These are phyloP conservation scores for Adansonia grandidieri DNA, from an alignment of 441 rosid genomes.

Conservation along the genomic window DNA sequence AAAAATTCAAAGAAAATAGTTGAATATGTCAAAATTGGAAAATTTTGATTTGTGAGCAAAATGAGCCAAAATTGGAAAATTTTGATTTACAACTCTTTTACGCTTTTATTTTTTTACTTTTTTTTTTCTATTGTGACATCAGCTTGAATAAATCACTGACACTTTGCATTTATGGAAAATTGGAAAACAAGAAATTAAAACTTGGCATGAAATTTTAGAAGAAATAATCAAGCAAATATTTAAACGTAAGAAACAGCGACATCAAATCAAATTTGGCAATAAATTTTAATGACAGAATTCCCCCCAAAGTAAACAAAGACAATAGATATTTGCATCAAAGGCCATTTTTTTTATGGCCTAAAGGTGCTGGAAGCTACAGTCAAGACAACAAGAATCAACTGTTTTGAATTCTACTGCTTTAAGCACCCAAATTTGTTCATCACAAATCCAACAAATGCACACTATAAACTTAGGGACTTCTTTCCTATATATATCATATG, in stretches of 20 bases:
- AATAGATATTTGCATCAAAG: not conserved
- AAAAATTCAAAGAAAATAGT: too few relatives aligned
- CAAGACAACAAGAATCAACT: not conserved
- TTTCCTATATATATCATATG: not conserved
- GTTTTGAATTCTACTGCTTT: not conserved
- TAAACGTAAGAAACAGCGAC: not conserved
- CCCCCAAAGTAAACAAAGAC: not conserved
- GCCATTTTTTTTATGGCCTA: not conserved
- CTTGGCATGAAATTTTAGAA: too few relatives aligned
- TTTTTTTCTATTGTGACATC: too few relatives aligned
- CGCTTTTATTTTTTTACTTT: too few relatives aligned
- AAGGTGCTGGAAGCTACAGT: not conserved
- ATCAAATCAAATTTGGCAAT: not conserved
- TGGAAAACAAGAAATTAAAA: too few relatives aligned
- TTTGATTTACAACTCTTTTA: too few relatives aligned
- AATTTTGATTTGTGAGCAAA: too few relatives aligned
- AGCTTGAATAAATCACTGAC: too few relatives aligned
- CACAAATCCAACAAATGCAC: conserved; percentile 6
- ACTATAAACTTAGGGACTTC: not conserved
- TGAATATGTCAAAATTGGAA: too few relatives aligned
- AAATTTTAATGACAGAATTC: not conserved
- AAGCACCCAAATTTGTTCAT: not conserved
- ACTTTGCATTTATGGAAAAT: too few relatives aligned
- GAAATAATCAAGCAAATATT: not conserved
- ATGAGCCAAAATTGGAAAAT: too few relatives aligned